A percentile compares a stretch with the other conserved stretches of the same genome.
Conservation (phyloP, 2,329 filamentous ascomycete species). For the Clarireedia paspali region DNA sequence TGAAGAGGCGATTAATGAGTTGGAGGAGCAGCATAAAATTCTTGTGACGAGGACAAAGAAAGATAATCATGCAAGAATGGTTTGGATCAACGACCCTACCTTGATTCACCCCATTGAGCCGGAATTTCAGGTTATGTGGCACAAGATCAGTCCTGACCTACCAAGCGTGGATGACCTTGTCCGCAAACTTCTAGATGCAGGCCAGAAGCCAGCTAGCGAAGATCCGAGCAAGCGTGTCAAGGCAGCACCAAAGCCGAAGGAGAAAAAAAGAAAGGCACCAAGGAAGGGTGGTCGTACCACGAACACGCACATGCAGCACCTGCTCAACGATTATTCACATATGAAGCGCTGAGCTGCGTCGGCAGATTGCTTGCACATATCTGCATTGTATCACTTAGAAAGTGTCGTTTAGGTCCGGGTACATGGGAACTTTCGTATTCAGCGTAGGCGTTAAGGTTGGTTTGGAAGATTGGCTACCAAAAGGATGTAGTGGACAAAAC, state of each 20-base stretch:
- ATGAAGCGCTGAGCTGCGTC: conserved; percentile 18
- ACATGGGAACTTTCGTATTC: too few relatives aligned
- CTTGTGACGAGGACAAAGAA: conserved; percentile 88
- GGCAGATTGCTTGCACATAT: too few relatives aligned
- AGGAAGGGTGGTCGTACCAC: conserved; percentile 30
- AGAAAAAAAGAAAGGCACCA: conserved; percentile 31
- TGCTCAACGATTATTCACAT: conserved; percentile 27
- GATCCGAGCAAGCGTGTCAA: conserved; percentile 32
- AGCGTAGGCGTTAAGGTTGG: too few relatives aligned
- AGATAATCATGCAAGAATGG: conserved; percentile 74
- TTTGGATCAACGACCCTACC: conserved; percentile 83
- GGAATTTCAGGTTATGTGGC: conserved; percentile 81
- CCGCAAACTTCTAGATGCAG: conserved; percentile 32
- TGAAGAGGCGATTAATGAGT: conserved; percentile 65
- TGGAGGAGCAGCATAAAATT: conserved; percentile 73
- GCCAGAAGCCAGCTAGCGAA: conserved; percentile 32
- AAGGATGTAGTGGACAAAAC: too few relatives aligned
- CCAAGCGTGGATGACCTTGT: conserved; percentile 43
- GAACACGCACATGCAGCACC: conserved; percentile 30
- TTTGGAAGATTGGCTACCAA: too few relatives aligned
- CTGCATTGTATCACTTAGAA: too few relatives aligned
- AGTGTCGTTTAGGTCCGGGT: too few relatives aligned
- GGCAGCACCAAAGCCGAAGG: conserved; percentile 28
- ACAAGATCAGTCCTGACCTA: conserved; percentile 56
- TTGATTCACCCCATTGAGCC: conserved; percentile 68